Evolutionary conservation across 2,329 filamentous ascomycete genomes (phyloP).

Genomic region (Nigrospora sphaerica): DNA sequence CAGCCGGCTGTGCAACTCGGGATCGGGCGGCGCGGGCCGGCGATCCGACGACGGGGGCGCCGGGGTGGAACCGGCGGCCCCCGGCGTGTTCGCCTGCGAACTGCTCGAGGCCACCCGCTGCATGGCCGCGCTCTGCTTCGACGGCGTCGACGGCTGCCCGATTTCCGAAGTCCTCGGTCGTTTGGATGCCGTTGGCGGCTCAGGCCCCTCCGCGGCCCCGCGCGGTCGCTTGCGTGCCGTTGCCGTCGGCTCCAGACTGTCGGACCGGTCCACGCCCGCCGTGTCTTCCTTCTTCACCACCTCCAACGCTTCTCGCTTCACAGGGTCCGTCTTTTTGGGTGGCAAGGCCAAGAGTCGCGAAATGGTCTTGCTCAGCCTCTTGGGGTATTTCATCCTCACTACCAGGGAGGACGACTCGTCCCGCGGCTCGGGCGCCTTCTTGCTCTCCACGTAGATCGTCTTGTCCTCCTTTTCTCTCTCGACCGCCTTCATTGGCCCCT

Average conservation of each 20-base stretch:
- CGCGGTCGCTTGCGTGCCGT: constrained; percentile 44
- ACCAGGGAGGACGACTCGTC: constrained; percentile 25
- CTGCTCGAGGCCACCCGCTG: constrained; percentile 46
- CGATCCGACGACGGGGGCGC: constrained; percentile 24
- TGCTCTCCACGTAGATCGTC: constrained; percentile 14
- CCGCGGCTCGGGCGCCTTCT: constrained; percentile 25
- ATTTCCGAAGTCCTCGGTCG: constrained; percentile 36
- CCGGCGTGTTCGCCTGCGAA: constrained; percentile 44
- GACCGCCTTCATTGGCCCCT: constrained; percentile 23
- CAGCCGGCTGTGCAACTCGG: constrained; percentile 21
- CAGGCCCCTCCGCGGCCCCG: constrained; percentile 23
- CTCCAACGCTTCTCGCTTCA: constrained; percentile 23
- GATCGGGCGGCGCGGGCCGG: constrained; percentile 24
- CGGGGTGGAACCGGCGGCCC: constrained; percentile 34
- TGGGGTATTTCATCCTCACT: constrained; percentile 43
- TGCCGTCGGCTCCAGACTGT: constrained; percentile 35
- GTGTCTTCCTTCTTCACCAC: constrained; percentile 27
- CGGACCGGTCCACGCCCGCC: constrained; percentile 25
- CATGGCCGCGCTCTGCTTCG: constrained; percentile 42
- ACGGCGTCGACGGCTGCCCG: constrained; percentile 41
- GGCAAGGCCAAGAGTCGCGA: constrained; percentile 39
- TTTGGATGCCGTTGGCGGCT: constrained; percentile 31
- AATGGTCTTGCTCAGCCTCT: constrained; percentile 34
- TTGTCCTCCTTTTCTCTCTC: constrained; percentile 19
- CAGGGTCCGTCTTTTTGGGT: constrained; percentile 27